Evolutionary conservation across 306 rosid genomes (phyloP).

Genomic region (Psophocarpus tetragonolobus): DNA sequence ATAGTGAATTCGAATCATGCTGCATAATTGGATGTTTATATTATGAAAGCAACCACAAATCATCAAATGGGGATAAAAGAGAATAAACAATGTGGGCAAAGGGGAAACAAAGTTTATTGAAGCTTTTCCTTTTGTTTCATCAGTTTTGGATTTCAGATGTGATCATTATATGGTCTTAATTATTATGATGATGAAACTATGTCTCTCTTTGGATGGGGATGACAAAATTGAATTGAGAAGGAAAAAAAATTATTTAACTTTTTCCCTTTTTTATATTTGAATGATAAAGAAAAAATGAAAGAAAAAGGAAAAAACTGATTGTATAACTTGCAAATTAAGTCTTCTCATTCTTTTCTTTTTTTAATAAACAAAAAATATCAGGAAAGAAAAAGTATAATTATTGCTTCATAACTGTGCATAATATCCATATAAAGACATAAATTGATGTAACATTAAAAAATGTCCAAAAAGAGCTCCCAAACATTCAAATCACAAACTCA

Average conservation of each 20-base stretch:
- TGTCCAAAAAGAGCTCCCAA: too few species aligned
- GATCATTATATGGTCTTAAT: not conserved
- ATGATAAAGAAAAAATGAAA: not conserved
- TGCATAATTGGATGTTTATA: conserved; percentile 19
- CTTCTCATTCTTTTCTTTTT: too few species aligned
- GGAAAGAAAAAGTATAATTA: too few species aligned
- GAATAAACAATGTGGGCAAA: conserved; percentile 33
- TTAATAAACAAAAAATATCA: too few species aligned
- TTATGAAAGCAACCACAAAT: conserved; percentile 36
- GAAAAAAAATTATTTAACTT: not conserved
- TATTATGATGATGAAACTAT: not conserved
- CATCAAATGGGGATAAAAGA: conserved; percentile 27
- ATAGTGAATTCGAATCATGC: conserved; percentile 37
- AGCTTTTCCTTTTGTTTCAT: conserved; percentile 31
- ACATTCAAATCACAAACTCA: too few species aligned
- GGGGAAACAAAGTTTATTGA: conserved; percentile 31
- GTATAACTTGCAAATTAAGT: not conserved
- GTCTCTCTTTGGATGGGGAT: not conserved
- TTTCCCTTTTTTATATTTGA: not conserved
- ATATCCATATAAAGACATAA: too few species aligned
- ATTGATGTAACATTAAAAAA: too few species aligned
- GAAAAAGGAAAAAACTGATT: not conserved
- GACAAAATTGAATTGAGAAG: not conserved
- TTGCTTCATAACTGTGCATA: too few species aligned
- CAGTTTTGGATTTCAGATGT: conserved; percentile 23